These are phyloP conservation scores for Rhizopus sp. DNA, from an alignment of 371 early-diverging fungal genomes.

Conservation along the genomic window DNA sequence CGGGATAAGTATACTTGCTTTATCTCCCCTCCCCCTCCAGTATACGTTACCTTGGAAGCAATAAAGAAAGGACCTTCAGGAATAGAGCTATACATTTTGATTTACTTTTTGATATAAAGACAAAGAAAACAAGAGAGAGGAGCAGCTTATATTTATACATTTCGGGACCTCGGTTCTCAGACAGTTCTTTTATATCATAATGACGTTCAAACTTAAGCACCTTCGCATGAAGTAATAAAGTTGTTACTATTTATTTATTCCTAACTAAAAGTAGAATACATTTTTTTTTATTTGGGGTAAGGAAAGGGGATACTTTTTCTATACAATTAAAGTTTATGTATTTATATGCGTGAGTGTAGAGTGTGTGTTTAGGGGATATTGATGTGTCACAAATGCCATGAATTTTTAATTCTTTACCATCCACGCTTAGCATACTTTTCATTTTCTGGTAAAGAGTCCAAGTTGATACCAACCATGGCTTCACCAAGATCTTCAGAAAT, in stretches of 20 bases:
- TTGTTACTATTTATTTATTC: neutral
- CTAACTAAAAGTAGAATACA: slow-evolving; percentile 1
- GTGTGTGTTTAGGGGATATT: neutral
- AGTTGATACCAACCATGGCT: slow-evolving; percentile 96
- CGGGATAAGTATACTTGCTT: neutral
- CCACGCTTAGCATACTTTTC: slow-evolving; percentile 77
- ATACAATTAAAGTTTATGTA: neutral
- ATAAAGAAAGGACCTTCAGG: slow-evolving; percentile 27
- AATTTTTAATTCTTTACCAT: slow-evolving; percentile 54
- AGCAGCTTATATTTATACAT: neutral
- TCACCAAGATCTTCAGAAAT: slow-evolving; percentile 94
- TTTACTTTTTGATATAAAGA: neutral
- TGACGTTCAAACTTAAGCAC: neutral
- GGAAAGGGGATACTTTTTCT: slow-evolving; percentile 3
- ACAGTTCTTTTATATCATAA: neutral
- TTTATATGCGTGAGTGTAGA: neutral
- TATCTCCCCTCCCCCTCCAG: neutral
- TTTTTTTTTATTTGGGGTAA: slow-evolving; percentile 1
- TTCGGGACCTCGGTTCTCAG: neutral
- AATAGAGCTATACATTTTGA: slow-evolving; percentile 14
- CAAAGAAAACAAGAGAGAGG: too few relatives aligned
- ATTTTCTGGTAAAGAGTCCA: slow-evolving; percentile 66
- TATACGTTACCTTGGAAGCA: slow-evolving; percentile 12
- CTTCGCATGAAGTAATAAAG: neutral
- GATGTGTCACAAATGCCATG: neutral